Evolutionary conservation across 2,329 filamentous ascomycete genomes (phyloP).

Genomic region (Huntiella abstrusa): DNA sequence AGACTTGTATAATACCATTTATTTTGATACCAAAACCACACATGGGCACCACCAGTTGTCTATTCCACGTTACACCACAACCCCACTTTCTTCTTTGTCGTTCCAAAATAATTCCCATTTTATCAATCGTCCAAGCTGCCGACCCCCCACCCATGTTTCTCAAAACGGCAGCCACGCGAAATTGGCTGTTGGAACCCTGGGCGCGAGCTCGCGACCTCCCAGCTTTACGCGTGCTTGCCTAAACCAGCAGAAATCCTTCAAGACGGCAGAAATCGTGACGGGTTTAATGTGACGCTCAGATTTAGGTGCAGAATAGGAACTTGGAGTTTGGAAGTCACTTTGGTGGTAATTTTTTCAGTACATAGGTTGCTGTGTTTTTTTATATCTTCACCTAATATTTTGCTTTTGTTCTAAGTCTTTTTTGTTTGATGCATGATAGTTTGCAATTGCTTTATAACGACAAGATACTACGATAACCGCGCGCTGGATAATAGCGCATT

Average conservation of each 20-base stretch:
- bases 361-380: too few species aligned
- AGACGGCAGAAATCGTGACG: too few species aligned
- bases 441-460: too few species aligned
- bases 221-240: constrained; percentile 10
- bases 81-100: background rate
- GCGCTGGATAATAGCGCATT: too few species aligned
- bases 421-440: too few species aligned
- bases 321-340: too few species aligned
- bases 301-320: too few species aligned
- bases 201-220: background rate
- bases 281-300: too few species aligned
- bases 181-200: background rate
- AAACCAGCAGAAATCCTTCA: background rate
- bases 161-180: background rate
- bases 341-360: too few species aligned
- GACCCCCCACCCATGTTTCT: background rate
- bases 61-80: background rate
- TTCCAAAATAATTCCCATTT: background rate
- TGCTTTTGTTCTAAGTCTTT: too few species aligned
- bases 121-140: background rate
- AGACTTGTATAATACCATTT: background rate
- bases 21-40: background rate
- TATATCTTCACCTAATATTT: too few species aligned
- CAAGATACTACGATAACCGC: too few species aligned
- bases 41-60: background rate